These are phyloP conservation scores for Panicum virgatum DNA, from an alignment of 202 grass and related monocot genomes.

Conservation along the genomic window DNA sequence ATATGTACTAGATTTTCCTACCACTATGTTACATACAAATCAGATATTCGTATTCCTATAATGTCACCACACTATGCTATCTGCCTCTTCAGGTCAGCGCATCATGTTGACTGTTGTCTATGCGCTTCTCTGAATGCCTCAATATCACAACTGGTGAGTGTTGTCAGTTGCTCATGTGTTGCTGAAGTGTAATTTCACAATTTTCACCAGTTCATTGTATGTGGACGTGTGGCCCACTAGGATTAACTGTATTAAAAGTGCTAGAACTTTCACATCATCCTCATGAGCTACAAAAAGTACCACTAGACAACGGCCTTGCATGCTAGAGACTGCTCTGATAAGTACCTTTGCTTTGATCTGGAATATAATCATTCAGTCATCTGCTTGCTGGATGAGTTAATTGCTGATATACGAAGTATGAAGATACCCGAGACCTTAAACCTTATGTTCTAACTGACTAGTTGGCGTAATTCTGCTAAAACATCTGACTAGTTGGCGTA, in stretches of 20 bases:
- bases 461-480: too few relatives aligned
- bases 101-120: too few relatives aligned
- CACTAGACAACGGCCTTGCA: constrained; percentile 10
- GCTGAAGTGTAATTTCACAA: background rate
- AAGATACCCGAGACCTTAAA: constrained; percentile 13
- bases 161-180: too few relatives aligned
- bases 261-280: constrained; percentile 21
- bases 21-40: too few relatives aligned
- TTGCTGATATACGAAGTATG: constrained; percentile 46
- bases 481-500: background rate
- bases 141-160: too few relatives aligned
- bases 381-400: constrained; percentile 27
- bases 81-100: too few relatives aligned
- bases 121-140: too few relatives aligned
- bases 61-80: too few relatives aligned
- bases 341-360: constrained; percentile 18
- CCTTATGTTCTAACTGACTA: constrained; percentile 16
- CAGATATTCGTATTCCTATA: too few relatives aligned
- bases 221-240: constrained; percentile 24
- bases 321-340: constrained; percentile 21
- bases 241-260: constrained; percentile 2
- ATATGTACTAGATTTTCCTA: too few relatives aligned
- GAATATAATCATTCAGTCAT: constrained; percentile 20
- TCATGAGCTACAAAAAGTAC: constrained; percentile 25
- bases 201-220: background rate